Evolutionary conservation across 495 filamentous ascomycete species (phyloP).

Genomic region (Penicillium angulare): DNA sequence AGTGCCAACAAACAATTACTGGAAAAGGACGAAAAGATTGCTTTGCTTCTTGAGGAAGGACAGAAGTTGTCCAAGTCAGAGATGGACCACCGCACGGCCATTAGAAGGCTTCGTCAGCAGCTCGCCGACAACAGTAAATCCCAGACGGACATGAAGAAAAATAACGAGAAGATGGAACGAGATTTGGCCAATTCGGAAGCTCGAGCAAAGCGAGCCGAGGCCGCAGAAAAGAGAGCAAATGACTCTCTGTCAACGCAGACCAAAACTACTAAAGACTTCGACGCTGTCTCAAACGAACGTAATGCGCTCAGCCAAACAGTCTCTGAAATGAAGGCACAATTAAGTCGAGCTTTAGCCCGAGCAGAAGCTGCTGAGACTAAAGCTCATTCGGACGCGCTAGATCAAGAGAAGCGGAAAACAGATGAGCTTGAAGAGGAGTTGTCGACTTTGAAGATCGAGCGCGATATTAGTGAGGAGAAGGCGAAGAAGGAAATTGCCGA

Average conservation of each 20-base stretch:
- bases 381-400: slow-evolving; percentile 64
- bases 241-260: slow-evolving; percentile 65
- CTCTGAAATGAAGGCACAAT: slow-evolving; percentile 64
- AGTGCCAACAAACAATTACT: slow-evolving; percentile 74
- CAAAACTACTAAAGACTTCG: slow-evolving; percentile 70
- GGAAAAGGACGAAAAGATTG: slow-evolving; percentile 88
- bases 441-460: slow-evolving; percentile 70
- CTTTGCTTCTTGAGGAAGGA: slow-evolving; percentile 86
- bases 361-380: slow-evolving; percentile 67
- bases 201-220: slow-evolving; percentile 61
- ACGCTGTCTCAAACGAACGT: slow-evolving; percentile 61
- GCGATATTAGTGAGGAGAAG: slow-evolving; percentile 67
- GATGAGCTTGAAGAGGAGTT: slow-evolving; percentile 72
- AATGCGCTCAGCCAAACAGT: slow-evolving; percentile 65
- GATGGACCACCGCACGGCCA: slow-evolving; percentile 73
- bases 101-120: slow-evolving; percentile 82
- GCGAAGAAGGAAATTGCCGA: slow-evolving; percentile 66
- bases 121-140: slow-evolving; percentile 53
- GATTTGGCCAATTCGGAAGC: slow-evolving; percentile 57
- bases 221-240: slow-evolving; percentile 61
- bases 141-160: slow-evolving; percentile 46
- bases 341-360: slow-evolving; percentile 65
- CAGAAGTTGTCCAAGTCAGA: slow-evolving; percentile 85
- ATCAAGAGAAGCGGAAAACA: slow-evolving; percentile 64
- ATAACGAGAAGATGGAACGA: slow-evolving; percentile 64